phyloP scores from a whole-genome alignment of 2,329 filamentous ascomycete genomes.

The Colletotrichum echinochloae region DNA sequence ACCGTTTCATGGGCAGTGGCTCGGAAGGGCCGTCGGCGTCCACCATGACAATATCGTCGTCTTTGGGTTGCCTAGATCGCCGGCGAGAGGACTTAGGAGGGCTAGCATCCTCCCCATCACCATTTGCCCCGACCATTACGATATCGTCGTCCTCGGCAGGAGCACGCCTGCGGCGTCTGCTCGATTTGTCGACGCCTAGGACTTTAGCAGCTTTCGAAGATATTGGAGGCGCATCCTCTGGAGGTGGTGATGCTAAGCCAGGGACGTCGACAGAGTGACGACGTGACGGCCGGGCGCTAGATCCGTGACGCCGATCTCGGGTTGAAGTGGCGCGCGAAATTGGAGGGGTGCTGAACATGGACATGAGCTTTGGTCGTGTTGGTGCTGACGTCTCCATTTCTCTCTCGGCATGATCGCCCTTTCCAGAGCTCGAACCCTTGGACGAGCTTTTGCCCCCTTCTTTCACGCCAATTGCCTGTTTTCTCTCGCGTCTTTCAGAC shows the following conservation, averaged over 20 bases:
- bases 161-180: constrained; percentile 49
- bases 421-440: constrained; percentile 81
- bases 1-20: constrained; percentile 49
- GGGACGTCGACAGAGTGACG: constrained; percentile 75
- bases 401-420: constrained; percentile 64
- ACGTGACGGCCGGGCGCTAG: constrained; percentile 70
- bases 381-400: constrained; percentile 61
- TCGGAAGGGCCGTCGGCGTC: constrained; percentile 51
- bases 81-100: constrained; percentile 48
- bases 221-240: constrained; percentile 74
- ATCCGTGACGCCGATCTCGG: constrained; percentile 70
- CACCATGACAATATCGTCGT: constrained; percentile 56
- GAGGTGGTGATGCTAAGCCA: constrained; percentile 78
- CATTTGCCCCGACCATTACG: constrained; percentile 54
- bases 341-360: constrained; percentile 76
- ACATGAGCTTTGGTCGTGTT: constrained; percentile 68
- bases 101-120: constrained; percentile 36
- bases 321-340: constrained; percentile 77
- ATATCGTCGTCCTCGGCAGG: constrained; percentile 62
- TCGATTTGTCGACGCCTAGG: constrained; percentile 68
- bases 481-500: constrained; percentile 72
- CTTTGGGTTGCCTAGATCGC: constrained; percentile 49
- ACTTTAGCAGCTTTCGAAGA: constrained; percentile 83
- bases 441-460: constrained; percentile 70
- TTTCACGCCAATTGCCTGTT: constrained; percentile 60